A percentile compares a stretch with the other conserved stretches of the same genome.
phyloP scores from a whole-genome alignment of 306 rosid species.

The Citrullus colocynthis region DNA sequence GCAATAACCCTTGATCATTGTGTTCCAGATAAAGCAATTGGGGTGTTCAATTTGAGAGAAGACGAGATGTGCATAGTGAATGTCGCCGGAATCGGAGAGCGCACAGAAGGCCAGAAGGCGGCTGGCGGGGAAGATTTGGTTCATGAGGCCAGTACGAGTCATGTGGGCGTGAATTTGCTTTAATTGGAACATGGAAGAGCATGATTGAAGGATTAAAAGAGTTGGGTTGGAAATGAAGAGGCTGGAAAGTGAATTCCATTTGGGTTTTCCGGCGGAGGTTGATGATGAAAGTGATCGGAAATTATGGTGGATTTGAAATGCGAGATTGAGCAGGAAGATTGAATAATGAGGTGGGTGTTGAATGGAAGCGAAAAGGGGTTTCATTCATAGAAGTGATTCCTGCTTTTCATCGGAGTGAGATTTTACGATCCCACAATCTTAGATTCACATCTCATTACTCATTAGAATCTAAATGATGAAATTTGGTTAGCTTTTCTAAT shows the following conservation, averaged over 20 bases:
- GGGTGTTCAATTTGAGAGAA: conserved; percentile 32
- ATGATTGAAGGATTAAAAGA: conserved; percentile 43
- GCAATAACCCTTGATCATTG: conserved; percentile 53
- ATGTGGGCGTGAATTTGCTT: conserved; percentile 70
- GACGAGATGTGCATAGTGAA: conserved; percentile 29
- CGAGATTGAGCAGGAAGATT: neutral
- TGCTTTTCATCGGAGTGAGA: neutral
- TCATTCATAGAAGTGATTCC: conserved; percentile 6
- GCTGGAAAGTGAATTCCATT: conserved; percentile 62
- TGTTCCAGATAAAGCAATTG: conserved; percentile 72
- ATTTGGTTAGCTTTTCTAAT: too few species aligned
- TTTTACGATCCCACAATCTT: neutral
- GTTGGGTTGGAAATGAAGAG: conserved; percentile 56
- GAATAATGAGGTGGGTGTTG: neutral
- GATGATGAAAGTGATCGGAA: conserved; percentile 20
- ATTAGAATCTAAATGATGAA: too few species aligned
- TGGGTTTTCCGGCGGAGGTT: conserved; percentile 1
- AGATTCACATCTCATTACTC: too few species aligned
- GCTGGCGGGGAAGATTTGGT: conserved; percentile 54
- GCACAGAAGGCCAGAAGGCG: conserved; percentile 69
- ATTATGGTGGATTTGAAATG: conserved; percentile 3
- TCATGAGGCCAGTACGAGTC: conserved; percentile 47
- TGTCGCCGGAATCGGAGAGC: conserved; percentile 42
- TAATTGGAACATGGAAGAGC: conserved; percentile 51
- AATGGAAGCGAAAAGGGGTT: neutral